phyloP scores from a whole-genome alignment of 768 basidiomycete genomes.

The Tricholoma terreum region DNA sequence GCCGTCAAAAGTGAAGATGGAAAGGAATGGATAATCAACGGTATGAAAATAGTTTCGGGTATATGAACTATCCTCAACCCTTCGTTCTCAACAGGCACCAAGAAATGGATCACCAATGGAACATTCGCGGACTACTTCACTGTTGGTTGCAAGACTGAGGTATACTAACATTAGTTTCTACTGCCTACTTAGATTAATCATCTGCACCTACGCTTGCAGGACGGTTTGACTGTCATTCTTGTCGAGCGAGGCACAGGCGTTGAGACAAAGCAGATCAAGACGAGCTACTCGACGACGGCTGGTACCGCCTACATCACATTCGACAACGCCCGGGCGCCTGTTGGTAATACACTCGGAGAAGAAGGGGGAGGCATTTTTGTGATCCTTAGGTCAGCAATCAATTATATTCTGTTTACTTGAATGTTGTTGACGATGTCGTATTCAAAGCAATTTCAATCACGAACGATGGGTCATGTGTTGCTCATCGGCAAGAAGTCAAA shows the following conservation, averaged over 20 bases:
- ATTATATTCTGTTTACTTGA: background rate
- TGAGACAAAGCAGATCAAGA: constrained; percentile 67
- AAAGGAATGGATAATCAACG: constrained; percentile 81
- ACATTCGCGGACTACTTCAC: constrained; percentile 65
- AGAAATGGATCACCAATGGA: constrained; percentile 88
- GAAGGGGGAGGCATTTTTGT: constrained; percentile 34
- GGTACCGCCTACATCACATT: constrained; percentile 86
- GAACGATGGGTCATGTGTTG: constrained; percentile 82
- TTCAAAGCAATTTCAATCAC: constrained; percentile 82
- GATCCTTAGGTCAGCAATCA: constrained; percentile 21
- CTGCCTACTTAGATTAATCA: constrained; percentile 29
- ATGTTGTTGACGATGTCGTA: background rate
- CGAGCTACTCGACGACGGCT: constrained; percentile 80
- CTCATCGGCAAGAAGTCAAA: constrained; percentile 20
- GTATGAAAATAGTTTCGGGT: constrained; percentile 19
- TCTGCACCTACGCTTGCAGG: constrained; percentile 40
- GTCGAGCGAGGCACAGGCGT: constrained; percentile 45
- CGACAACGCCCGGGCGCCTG: constrained; percentile 82
- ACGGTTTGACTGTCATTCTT: constrained; percentile 40
- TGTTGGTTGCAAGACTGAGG: constrained; percentile 67
- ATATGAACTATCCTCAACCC: background rate
- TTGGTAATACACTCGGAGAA: constrained; percentile 73
- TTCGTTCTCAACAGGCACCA: constrained; percentile 46
- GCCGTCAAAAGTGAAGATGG: constrained; percentile 81
- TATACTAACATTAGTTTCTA: constrained; percentile 4